Percentiles rank a stretch among this genome's conserved stretches.
These are phyloP conservation scores for Magnaporthales sp. DNA, from an alignment of 2,329 filamentous ascomycete species.

Conservation along the genomic window DNA sequence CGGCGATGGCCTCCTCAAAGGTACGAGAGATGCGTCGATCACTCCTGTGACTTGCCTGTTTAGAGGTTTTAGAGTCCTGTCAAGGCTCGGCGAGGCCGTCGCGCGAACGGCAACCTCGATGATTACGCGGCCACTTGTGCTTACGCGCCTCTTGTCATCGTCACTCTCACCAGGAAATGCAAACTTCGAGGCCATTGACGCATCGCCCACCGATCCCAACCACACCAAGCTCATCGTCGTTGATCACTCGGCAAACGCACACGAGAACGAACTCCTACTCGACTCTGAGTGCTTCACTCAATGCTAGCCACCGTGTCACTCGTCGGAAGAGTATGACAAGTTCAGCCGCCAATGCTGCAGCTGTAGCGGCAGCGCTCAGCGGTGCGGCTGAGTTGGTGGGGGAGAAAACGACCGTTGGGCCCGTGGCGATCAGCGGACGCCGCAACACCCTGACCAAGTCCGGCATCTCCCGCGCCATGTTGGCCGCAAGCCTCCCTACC, in stretches of 20 bases:
- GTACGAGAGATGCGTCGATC: slow-evolving; percentile 27
- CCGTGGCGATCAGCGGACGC: slow-evolving; percentile 47
- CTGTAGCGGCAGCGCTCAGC: slow-evolving; percentile 63
- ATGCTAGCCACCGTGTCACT: slow-evolving; percentile 76
- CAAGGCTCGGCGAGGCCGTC: background rate
- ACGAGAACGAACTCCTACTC: slow-evolving; percentile 76
- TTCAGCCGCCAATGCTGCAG: slow-evolving; percentile 62
- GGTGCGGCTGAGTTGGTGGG: slow-evolving; percentile 42
- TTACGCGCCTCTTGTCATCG: slow-evolving; percentile 23
- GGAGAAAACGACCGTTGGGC: slow-evolving; percentile 45
- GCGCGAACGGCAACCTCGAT: background rate
- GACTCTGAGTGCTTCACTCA: slow-evolving; percentile 66
- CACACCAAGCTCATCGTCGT: slow-evolving; percentile 47
- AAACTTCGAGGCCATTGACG: slow-evolving; percentile 58
- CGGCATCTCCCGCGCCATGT: slow-evolving; percentile 41
- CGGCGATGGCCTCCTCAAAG: slow-evolving; percentile 55
- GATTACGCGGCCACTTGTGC: slow-evolving; percentile 18
- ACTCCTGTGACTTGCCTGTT: background rate
- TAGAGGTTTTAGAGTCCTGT: background rate
- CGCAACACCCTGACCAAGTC: slow-evolving; percentile 64
- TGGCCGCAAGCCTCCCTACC: slow-evolving; percentile 50
- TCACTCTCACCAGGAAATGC: slow-evolving; percentile 44
- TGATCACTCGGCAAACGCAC: slow-evolving; percentile 53
- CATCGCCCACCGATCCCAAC: slow-evolving; percentile 53
- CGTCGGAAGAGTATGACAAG: slow-evolving; percentile 90